These are phyloP conservation scores for Rhodamnia rubescens DNA, from an alignment of 345 rosid genomes.

Conservation along the genomic window DNA sequence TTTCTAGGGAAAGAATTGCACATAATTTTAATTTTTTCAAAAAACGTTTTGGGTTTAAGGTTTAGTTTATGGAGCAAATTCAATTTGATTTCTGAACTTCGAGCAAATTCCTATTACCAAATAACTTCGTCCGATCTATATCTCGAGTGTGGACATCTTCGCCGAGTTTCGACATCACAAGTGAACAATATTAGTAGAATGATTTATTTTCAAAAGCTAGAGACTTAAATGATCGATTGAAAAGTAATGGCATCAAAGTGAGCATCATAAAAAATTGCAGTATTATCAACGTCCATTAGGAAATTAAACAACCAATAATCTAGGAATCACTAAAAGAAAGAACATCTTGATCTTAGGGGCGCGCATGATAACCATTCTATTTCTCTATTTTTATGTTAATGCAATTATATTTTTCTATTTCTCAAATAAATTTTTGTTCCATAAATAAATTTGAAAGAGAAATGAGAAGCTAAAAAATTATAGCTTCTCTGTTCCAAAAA, in stretches of 20 bases:
- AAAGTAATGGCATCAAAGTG: rapidly evolving
- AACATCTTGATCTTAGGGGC: neutral
- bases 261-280: rapidly evolving
- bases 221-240: neutral
- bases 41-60: neutral
- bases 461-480: no score
- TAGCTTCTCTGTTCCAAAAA: no score
- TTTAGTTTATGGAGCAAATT: neutral
- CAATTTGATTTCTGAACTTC: neutral
- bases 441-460: no score
- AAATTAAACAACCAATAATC: neutral
- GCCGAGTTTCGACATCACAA: neutral
- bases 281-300: rapidly evolving
- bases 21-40: neutral
- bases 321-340: neutral
- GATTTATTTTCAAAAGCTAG: neutral
- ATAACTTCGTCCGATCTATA: neutral
- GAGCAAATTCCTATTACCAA: neutral
- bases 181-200: neutral
- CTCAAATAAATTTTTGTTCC: no score
- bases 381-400: no score
- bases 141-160: neutral
- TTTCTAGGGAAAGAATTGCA: no score
- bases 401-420: no score
- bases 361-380: no score